Conservation (phyloP, 2,329 filamentous ascomycete genomes). For the Knoxdaviesia proteae region DNA sequence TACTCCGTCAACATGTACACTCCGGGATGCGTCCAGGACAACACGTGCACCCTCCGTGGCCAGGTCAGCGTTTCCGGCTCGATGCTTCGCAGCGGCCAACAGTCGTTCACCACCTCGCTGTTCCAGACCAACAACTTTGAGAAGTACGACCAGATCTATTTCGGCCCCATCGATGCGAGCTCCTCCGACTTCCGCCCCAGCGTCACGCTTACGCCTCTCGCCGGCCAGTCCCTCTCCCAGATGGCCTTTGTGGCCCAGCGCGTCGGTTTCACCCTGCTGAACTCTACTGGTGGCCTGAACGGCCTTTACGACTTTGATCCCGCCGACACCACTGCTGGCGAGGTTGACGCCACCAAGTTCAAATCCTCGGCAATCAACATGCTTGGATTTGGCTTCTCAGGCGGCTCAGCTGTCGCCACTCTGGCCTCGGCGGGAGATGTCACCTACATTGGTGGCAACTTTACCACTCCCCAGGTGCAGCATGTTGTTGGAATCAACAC, state of each 20-base stretch:
- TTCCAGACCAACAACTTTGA: constrained; percentile 91
- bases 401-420: constrained; percentile 46
- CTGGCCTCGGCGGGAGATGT: constrained; percentile 43
- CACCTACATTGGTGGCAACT: constrained; percentile 68
- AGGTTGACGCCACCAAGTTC: constrained; percentile 40
- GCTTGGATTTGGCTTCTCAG: constrained; percentile 49
- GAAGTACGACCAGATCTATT: constrained; percentile 88
- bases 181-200: constrained; percentile 55
- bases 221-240: constrained; percentile 36
- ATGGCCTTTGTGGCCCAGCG: constrained; percentile 78
- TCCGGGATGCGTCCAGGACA: constrained; percentile 68
- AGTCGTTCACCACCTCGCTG: constrained; percentile 35
- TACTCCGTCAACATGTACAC: constrained; percentile 87
- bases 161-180: constrained; percentile 61
- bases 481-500: constrained; percentile 61
- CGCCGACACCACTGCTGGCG: constrained; percentile 20
- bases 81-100: constrained; percentile 31
- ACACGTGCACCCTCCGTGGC: constrained; percentile 55
- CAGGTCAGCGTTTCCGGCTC: constrained; percentile 61
- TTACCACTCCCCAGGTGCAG: constrained; percentile 42
- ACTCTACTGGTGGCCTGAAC: constrained; percentile 63
- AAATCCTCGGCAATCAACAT: constrained; percentile 54
- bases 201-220: constrained; percentile 53
- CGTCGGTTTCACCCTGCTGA: constrained; percentile 55
- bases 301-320: constrained; percentile 82